phyloP scores from a whole-genome alignment of 1,139 yeast species.

The Candida labiduridarum region DNA sequence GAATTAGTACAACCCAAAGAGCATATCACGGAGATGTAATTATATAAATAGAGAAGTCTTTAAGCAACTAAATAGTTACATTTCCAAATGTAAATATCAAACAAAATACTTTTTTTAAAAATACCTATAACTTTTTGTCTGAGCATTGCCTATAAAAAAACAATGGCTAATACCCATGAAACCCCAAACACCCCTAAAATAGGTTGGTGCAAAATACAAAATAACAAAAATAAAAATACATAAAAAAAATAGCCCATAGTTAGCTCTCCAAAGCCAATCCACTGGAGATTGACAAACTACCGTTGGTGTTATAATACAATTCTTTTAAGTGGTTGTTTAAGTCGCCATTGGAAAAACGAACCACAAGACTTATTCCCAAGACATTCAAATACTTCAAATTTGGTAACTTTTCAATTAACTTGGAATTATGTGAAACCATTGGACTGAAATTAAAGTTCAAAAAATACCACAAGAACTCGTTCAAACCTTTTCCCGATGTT shows the following conservation, averaged over 20 bases:
- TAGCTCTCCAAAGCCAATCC: constrained; percentile 5
- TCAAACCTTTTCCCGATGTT: constrained; percentile 12
- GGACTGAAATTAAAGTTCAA: constrained; percentile 13
- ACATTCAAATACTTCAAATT: constrained; percentile 13
- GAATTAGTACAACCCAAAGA: not conserved
- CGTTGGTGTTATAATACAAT: constrained; percentile 12
- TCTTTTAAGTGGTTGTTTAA: constrained; percentile 7
- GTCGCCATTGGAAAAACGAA: constrained; percentile 4
- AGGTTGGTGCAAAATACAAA: not conserved
- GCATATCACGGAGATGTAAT: too few species aligned
- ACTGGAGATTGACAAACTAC: constrained; percentile 8
- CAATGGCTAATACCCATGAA: not conserved
- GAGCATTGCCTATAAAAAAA: too few species aligned
- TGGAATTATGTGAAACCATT: constrained; percentile 10
- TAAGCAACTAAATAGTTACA: too few species aligned
- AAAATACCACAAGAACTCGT: constrained; percentile 12
- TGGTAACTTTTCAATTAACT: constrained; percentile 11
- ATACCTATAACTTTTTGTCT: not conserved
- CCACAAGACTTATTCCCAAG: constrained; percentile 11
- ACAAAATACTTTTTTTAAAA: not conserved
- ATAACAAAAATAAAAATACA: not conserved
- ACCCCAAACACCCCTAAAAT: not conserved
- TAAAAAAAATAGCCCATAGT: not conserved
- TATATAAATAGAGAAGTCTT: too few species aligned
- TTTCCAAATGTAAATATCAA: not conserved